A percentile compares a stretch with the other conserved stretches of the same genome.
Conservation (phyloP, 495 filamentous ascomycete species). For the Penicillium roqueforti region DNA sequence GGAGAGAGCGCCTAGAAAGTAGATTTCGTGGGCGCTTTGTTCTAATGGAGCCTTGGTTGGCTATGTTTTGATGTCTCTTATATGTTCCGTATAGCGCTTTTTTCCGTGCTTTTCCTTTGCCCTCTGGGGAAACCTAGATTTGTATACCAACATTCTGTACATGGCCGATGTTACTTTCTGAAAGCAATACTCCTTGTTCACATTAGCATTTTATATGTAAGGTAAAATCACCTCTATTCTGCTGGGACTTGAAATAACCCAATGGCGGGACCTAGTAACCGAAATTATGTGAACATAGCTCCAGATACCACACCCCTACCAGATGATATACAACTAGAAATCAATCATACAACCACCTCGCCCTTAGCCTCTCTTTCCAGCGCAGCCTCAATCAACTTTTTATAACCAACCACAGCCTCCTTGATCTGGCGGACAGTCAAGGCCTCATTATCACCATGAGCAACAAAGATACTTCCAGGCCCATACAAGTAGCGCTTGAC, state of each 20-base stretch:
- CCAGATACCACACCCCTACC: neutral
- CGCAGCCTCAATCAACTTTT: slow-evolving; percentile 62
- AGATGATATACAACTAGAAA: neutral
- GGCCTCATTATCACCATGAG: slow-evolving; percentile 81
- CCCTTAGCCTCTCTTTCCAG: slow-evolving; percentile 33
- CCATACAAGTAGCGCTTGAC: slow-evolving; percentile 86
- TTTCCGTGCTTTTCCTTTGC: neutral
- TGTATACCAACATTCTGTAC: slow-evolving; percentile 2
- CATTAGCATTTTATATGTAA: neutral
- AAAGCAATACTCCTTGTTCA: neutral
- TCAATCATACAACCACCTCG: neutral
- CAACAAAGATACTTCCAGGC: slow-evolving; percentile 82
- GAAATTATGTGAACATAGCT: neutral
- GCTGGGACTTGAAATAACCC: neutral
- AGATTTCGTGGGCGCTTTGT: neutral
- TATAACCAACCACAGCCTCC: slow-evolving; percentile 66
- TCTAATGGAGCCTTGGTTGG: neutral
- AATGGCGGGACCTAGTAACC: neutral
- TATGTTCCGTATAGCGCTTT: slow-evolving; percentile 1
- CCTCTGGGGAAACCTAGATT: neutral
- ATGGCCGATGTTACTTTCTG: neutral
- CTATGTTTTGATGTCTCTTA: neutral
- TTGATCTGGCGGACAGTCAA: slow-evolving; percentile 65
- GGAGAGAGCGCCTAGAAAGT: slow-evolving; percentile 60
- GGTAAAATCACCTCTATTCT: neutral